Base-by-base conservation (phyloP, 768 basidiomycete species). In the Suillus luteus region DNA sequence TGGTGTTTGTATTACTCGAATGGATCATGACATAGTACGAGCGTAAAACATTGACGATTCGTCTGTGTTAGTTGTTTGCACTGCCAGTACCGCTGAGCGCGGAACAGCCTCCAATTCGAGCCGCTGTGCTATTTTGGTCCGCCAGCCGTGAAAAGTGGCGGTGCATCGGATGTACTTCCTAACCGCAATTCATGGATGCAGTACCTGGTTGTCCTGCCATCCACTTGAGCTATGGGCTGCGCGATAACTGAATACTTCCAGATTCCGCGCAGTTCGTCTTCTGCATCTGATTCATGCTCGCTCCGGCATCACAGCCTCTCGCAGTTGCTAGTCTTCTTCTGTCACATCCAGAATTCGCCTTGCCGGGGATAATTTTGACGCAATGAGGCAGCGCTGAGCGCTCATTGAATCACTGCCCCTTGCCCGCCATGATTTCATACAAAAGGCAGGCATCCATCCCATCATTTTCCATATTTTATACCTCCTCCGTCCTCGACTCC, bases 331-430 rank as follows among this genome's bases (percentile, higher is more conserved):
- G 48, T 6, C 2, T 48, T 49, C 33, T 31, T 31, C 46, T 49
- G 48, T 48, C 46, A 24, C 2, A 24, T n/a, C 2, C n/a, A n/a
- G n/a, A 46, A 3, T 46, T n/a, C 44, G 8, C 10, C 9, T 44
- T 44, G 10, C 9, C 3, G 9, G 41, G 9, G 17, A 43, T 43
- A 7, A 41, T 31, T 1, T 31, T 31, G 3, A 41, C 15, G 14
- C 44, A n/a, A 46, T 19, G 44, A 48, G 46, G 46, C 37, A 60
- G 44, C 27, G 1, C 49, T 35, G 33, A 8, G 33, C 33, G 33
- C 33, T 35, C 33, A 7, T 35, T 35, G 33, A 35, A 8, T 60
- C 72, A 74, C 72, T 55, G 73, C 71, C 71, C 65, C 54, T 38
- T 24, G 54, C 17, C 10, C n/a, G 3, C 59, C 60, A 55, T 54